Evolutionary conservation across 208 protist genomes (phyloP), one percentile per base, ranked within the genome.

Genomic region (Leptomonas seymouri): DNA sequence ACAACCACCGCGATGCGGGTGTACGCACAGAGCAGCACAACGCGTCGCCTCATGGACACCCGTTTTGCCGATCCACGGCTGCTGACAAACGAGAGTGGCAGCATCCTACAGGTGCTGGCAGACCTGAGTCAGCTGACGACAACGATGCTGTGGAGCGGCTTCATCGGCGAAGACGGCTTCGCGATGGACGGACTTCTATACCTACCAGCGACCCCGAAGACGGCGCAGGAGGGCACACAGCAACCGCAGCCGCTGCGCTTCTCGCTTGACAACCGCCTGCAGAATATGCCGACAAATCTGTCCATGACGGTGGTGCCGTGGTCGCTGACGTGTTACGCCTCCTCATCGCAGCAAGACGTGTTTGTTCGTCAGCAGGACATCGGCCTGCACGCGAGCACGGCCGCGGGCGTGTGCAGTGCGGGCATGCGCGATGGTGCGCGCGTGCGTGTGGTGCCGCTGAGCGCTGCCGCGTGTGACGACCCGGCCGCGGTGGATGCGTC

Each of bases 141-240:
- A 16, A 72, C 87, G 44, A 74, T 76, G 53, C 72, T 93, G 66
- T 90, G 87, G 84, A 78, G 67, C 18, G 87, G 87, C 20, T 93
- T 93, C 69, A 34, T 87, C 14, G 76, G 79, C 34, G 46, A 58
- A 16, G 72, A 63, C 58, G 84, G 80, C 30, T 90, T 82, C 69
- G 80, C 67, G 41, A 57, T 55, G 44, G 74, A 81, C 41, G 84
- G 84, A 18, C 58, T 84, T 21, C 56, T 93, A 9, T 89, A 89
- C 73, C 39, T 93, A 39, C 82, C 81, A 5, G 75, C 82, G 36
- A 36, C 75, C 27, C 66, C 59, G 25, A 55, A 60, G 20, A 9
- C 39, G 8, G 28, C 57, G n/a, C 44, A 64, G 45, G 14, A 20
- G 9, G 23, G n/a, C 28, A 28, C 57, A 41, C 8, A 65, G 18